Base-by-base conservation (phyloP, 2,329 filamentous ascomycete genomes). In the Peltaster fructicola region DNA sequence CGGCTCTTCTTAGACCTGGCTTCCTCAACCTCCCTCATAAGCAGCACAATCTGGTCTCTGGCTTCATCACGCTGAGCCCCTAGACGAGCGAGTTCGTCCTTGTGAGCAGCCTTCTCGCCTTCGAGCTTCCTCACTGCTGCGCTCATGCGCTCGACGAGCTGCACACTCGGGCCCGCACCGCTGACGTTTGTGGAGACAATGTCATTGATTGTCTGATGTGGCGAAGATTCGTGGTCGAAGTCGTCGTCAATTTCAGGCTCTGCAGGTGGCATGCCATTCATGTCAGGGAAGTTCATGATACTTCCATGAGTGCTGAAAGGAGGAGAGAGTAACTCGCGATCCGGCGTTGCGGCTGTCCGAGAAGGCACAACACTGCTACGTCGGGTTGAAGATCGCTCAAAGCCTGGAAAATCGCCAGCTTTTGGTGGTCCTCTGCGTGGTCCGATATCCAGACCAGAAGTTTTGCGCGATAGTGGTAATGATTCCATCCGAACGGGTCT, bases 141-240 rank as follows among this genome's bases (percentile, higher is more conserved):
- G 43, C 79, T 90, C 80, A 98, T 91, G 26, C 85, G 70, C 53
- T 95, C 88, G 9, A 98, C 84, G 1, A 98, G 67, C 52, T 95
- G 85, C 2, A 98, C 85, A 0, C 77, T 85, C 0, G 88, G 88
- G 0, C 88, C 88, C 0, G 85, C 84, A 1, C 74, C 85, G 6
- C 81, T 76, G 0, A 85, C 93, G 1, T 82, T 91, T 8, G 43
- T 46, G 28, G 37, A 40, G 21, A 51, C 36, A 23, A 51, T 37
- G 30, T 51, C 48, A 15, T 82, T 76, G 30, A 78, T 65, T 5
- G 75, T 69, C 30, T 73, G 71, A 18, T 70, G 69, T 1, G 73
- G 73, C 3, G 70, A 75, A 13, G 61, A 49, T n/a, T 58, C 59
- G 20, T 68, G 60, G 20, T 68, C 65, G 31, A 62, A 60, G 22